A percentile compares a stretch with the other conserved stretches of the same genome.
Conservation (phyloP, 805 yeast genomes). For the Metschnikowia lunata region DNA sequence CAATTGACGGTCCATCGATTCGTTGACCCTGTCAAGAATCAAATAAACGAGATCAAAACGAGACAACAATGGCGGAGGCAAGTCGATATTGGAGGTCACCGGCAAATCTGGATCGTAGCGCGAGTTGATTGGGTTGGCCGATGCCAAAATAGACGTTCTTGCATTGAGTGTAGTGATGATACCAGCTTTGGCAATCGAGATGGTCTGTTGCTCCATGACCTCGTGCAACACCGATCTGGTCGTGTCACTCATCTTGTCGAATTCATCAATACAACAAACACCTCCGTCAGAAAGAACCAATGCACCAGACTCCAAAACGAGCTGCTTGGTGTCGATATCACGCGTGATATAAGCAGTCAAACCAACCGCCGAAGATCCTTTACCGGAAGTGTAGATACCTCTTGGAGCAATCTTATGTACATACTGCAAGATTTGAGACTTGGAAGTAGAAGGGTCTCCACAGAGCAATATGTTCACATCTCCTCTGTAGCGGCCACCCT, state of each 20-base stretch:
- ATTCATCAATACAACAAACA: constrained; percentile 97
- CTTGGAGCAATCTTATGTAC: constrained; percentile 97
- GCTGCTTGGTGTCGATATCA: constrained; percentile 88
- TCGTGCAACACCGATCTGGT: constrained; percentile 95
- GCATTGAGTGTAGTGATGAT: constrained; percentile 96
- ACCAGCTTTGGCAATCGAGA: constrained; percentile 97
- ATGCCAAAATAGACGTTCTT: constrained; percentile 89
- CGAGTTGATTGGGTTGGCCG: constrained; percentile 96
- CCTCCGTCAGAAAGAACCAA: constrained; percentile 96
- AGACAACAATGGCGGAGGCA: constrained; percentile 93
- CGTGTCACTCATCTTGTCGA: constrained; percentile 93
- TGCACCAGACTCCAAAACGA: constrained; percentile 95
- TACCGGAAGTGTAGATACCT: constrained; percentile 97
- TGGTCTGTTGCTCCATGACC: constrained; percentile 99
- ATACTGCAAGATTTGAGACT: constrained; percentile 89
- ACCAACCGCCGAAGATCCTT: constrained; percentile 99
- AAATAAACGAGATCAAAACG: constrained; percentile 93
- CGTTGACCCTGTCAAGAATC: constrained; percentile 90
- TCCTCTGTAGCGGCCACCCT: constrained; percentile 95
- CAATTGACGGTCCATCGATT: constrained; percentile 72
- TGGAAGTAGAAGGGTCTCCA: constrained; percentile 98
- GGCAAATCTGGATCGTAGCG: constrained; percentile 93
- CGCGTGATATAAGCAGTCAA: constrained; percentile 94
- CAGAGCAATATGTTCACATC: constrained; percentile 88
- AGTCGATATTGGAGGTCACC: constrained; percentile 90